Percentiles rank a stretch among this genome's conserved stretches.
phyloP scores from a whole-genome alignment of 2,329 filamentous ascomycete species.

The Coleophoma cylindrospora region DNA sequence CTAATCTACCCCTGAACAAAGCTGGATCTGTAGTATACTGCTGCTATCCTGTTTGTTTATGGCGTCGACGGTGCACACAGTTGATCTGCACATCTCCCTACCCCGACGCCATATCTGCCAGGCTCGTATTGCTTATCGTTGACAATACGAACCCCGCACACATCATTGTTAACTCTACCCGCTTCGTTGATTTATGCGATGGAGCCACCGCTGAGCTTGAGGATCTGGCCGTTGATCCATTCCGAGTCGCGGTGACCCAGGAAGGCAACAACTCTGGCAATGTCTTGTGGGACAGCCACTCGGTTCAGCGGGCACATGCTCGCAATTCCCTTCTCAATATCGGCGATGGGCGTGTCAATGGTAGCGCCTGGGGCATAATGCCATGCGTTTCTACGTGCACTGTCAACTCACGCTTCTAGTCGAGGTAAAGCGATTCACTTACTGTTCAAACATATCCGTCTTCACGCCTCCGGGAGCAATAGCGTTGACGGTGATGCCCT shows the following conservation, averaged over 20 bases:
- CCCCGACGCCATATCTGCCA: too few species aligned
- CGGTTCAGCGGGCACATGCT: conserved; percentile 54
- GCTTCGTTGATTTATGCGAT: conserved; percentile 1
- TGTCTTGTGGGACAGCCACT: conserved; percentile 52
- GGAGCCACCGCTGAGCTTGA: conserved; percentile 18
- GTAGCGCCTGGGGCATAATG: conserved; percentile 55
- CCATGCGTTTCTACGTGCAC: conserved; percentile 33
- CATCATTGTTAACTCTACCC: too few species aligned
- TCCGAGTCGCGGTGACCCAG: conserved; percentile 53
- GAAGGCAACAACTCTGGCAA: conserved; percentile 33
- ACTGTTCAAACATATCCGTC: conserved; percentile 59
- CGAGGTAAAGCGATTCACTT: neutral
- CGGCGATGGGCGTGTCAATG: conserved; percentile 43
- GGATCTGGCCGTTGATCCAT: conserved; percentile 49
- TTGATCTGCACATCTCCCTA: too few species aligned
- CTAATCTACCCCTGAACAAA: too few species aligned
- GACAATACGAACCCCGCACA: too few species aligned
- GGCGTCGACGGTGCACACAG: too few species aligned
- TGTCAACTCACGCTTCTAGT: conserved; percentile 1
- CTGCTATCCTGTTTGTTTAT: too few species aligned
- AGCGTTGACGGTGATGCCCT: conserved; percentile 60
- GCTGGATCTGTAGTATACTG: too few species aligned
- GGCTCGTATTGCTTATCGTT: too few species aligned
- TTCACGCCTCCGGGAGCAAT: conserved; percentile 63
- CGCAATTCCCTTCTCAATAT: conserved; percentile 49